A percentile compares a stretch with the other conserved stretches of the same genome.
These are phyloP conservation scores for Phialocephala sp. DNA, from an alignment of 2,329 filamentous ascomycete species.

Conservation along the genomic window DNA sequence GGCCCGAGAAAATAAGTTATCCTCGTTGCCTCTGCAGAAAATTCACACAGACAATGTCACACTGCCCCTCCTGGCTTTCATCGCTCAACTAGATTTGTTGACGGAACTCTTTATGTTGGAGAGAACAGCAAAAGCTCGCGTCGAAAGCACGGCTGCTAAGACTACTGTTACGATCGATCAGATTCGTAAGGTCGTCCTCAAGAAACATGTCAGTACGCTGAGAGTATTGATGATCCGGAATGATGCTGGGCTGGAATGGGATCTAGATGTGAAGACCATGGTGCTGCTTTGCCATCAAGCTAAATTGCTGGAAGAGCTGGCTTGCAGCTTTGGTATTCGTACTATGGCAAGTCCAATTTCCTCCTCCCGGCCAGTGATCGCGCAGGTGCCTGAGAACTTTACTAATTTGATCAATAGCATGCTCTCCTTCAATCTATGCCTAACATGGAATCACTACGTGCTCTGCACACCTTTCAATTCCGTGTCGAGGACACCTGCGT, in stretches of 20 bases:
- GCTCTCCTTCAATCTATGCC: constrained; percentile 60
- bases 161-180: constrained; percentile 59
- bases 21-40: constrained; percentile 58
- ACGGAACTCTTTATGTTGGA: constrained; percentile 67
- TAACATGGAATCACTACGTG: constrained; percentile 55
- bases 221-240: constrained; percentile 66
- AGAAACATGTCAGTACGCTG: constrained; percentile 61
- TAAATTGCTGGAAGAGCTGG: constrained; percentile 58
- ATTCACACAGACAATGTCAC: constrained; percentile 70
- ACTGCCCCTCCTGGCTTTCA: constrained; percentile 56
- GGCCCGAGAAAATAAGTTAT: constrained; percentile 57
- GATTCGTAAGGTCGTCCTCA: constrained; percentile 61
- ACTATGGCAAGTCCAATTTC: constrained; percentile 54
- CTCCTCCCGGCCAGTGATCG: neutral
- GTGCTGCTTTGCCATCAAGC: constrained; percentile 59
- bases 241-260: constrained; percentile 59
- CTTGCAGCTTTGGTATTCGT: constrained; percentile 58
- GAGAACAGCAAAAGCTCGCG: constrained; percentile 55
- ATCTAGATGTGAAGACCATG: constrained; percentile 60
- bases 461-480: constrained; percentile 60
- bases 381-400: neutral
- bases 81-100: constrained; percentile 57
- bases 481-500: constrained; percentile 61
- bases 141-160: constrained; percentile 58
- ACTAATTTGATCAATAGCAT: constrained; percentile 51